Base-by-base conservation (phyloP, 2,329 filamentous ascomycete genomes). In the Stemphylium vesicarium region DNA sequence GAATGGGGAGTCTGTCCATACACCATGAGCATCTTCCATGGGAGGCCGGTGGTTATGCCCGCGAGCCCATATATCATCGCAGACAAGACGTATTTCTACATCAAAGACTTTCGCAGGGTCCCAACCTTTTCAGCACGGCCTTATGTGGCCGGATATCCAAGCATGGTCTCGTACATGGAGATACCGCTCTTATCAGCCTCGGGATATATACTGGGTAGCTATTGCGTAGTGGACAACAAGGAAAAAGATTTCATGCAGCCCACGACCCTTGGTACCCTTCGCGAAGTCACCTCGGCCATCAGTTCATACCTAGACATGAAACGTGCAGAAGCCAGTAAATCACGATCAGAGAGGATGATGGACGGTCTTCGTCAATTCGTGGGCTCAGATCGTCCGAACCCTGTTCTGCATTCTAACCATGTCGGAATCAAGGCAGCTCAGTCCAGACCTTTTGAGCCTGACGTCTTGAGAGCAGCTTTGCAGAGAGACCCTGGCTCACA, bases 1-100 rank as follows among this genome's bases (percentile, higher is more conserved):
- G 56, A 56, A 18, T 59, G 56, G 56, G 56, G 56, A n/a, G 56
- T 59, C 26, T 59, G 56, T 18, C 52, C 56, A 13, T 50, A 53
- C 10, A 56, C 52, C 15, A 56, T 59, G 52, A 52, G 48, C 8
- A 36, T 56, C n/a, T 59, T 56, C 32, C 50, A 53, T 11, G 50
- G 45, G 24, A 53, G 33, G 20, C 15, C 38, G 16, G 50, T 53
- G 6, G 18, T n/a, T 5, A 10, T 53, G 18, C 54, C 50, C 2
- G 39, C 40, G 0, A 53, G 15, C 12, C 54, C 54, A 11, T 53
- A 50, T 13, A 41, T 57, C 15, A 38, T 50, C 18, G 54, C 54
- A 13, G 35, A 53, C 31, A 35, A 42, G 29, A 45, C 50, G 7
- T 57, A 45, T 31, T 57, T 57, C 16, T 57, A 7, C 24, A 53